Percentiles rank a stretch among this genome's conserved stretches.
Conservation (phyloP, 2,329 filamentous ascomycete genomes). For the Ceratocystis huliohia region DNA sequence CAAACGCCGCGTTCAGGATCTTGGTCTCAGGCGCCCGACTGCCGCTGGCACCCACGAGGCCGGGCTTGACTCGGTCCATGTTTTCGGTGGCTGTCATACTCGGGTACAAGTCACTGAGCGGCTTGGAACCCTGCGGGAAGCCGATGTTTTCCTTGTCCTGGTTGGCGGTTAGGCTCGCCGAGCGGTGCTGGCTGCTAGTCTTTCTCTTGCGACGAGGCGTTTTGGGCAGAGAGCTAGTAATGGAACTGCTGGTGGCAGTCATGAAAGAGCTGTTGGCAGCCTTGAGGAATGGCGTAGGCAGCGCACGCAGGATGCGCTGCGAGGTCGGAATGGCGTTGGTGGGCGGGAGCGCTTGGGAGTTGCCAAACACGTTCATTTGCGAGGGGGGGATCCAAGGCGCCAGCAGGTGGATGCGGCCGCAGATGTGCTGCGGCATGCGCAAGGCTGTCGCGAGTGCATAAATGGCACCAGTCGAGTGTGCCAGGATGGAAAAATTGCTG, state of each 20-base stretch:
- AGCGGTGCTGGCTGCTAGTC: constrained; percentile 28
- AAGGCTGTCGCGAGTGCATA: constrained; percentile 91
- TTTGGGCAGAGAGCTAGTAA: constrained; percentile 66
- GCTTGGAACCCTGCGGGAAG: constrained; percentile 20
- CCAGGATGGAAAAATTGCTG: constrained; percentile 88
- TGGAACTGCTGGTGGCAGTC: constrained; percentile 75
- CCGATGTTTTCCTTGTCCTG: constrained; percentile 41
- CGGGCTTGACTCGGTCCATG: constrained; percentile 36
- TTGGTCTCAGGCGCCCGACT: constrained; percentile 21
- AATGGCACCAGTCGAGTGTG: constrained; percentile 94
- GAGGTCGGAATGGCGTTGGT: constrained; percentile 80
- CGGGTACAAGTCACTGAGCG: constrained; percentile 23
- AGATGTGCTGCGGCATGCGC: constrained; percentile 90
- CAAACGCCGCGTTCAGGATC: constrained; percentile 42
- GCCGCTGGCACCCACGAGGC: constrained; percentile 23
- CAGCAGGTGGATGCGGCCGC: constrained; percentile 83
- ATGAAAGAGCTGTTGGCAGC: constrained; percentile 95
- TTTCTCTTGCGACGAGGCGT: constrained; percentile 40
- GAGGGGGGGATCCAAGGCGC: constrained; percentile 97
- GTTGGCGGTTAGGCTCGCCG: constrained; percentile 22
- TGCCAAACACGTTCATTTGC: constrained; percentile 69
- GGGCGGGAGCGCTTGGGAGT: constrained; percentile 61
- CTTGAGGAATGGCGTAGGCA: constrained; percentile 82
- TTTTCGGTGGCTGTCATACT: constrained; percentile 32
- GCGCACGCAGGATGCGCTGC: constrained; percentile 76